Evolutionary conservation across 805 yeast species (phyloP).

Genomic region (Saturnispora kantuleensis): DNA sequence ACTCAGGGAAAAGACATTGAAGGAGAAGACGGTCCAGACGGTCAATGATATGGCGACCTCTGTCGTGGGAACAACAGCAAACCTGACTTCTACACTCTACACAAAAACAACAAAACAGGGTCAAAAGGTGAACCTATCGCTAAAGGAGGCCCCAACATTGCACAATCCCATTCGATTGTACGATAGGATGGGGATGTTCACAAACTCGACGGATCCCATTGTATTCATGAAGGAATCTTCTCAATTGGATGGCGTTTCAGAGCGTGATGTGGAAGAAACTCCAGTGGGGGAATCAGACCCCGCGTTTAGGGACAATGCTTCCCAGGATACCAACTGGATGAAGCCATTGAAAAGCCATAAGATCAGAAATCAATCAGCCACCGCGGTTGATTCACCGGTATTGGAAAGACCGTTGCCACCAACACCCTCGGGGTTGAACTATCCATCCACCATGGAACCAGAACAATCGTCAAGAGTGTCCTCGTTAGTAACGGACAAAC

Average conservation of each 20-base stretch:
- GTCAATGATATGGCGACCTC: conserved; percentile 20
- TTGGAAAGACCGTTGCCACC: not conserved
- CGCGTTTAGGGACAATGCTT: too few species aligned
- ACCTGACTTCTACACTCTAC: conserved; percentile 23
- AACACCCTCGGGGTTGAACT: not conserved
- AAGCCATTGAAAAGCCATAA: conserved; percentile 12
- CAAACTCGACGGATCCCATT: conserved; percentile 23
- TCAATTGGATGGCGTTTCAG: conserved; percentile 1
- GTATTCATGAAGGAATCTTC: conserved; percentile 11
- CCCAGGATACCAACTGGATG: conserved; percentile 12
- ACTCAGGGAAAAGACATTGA: conserved; percentile 29
- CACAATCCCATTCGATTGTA: conserved; percentile 29
- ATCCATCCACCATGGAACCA: not conserved
- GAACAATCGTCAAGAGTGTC: conserved; percentile 1
- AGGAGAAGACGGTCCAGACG: conserved; percentile 22
- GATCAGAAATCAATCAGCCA: not conserved
- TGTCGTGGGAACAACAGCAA: conserved; percentile 22
- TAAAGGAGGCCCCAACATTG: conserved; percentile 18
- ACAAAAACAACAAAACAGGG: conserved; percentile 26
- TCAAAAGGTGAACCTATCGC: conserved; percentile 16
- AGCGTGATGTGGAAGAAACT: too few species aligned
- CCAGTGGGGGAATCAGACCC: too few species aligned
- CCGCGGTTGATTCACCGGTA: not conserved
- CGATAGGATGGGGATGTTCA: conserved; percentile 26
- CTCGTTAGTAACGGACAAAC: conserved; percentile 5